Conservation (phyloP, 768 basidiomycete species). For the Filobasidium floriforme region DNA sequence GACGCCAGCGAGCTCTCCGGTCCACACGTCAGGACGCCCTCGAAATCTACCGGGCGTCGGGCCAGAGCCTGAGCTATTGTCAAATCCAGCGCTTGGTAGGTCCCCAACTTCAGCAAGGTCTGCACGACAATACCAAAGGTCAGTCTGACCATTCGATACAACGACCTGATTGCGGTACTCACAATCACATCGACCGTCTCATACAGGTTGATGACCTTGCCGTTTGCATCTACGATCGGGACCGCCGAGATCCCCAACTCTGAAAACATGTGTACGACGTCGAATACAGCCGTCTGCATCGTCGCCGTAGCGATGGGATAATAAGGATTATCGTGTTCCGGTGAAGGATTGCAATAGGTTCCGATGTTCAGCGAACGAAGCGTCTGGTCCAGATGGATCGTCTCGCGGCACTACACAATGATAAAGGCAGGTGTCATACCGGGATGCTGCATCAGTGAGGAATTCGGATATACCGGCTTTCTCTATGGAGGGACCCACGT, state of each 20-base stretch:
- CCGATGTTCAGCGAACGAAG: slow-evolving; percentile 85
- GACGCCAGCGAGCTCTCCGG: slow-evolving; percentile 85
- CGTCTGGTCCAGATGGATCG: slow-evolving; percentile 66
- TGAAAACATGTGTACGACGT: slow-evolving; percentile 98
- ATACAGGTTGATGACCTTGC: slow-evolving; percentile 89
- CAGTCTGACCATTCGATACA: neutral
- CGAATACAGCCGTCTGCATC: slow-evolving; percentile 83
- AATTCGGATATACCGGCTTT: neutral
- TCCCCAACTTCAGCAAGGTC: slow-evolving; percentile 89
- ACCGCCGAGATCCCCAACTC: slow-evolving; percentile 92
- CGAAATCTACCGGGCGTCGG: slow-evolving; percentile 88
- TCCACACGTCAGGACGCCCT: slow-evolving; percentile 92
- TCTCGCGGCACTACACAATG: slow-evolving; percentile 68
- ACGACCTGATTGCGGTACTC: slow-evolving; percentile 38
- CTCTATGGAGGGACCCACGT: slow-evolving; percentile 51
- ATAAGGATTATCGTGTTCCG: slow-evolving; percentile 57
- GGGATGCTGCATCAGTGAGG: neutral
- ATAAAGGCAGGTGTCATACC: neutral
- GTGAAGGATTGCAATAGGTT: slow-evolving; percentile 59
- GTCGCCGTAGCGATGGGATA: slow-evolving; percentile 88
- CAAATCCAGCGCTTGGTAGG: slow-evolving; percentile 90
- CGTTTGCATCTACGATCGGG: slow-evolving; percentile 80
- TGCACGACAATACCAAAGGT: slow-evolving; percentile 39
- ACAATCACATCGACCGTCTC: slow-evolving; percentile 99
- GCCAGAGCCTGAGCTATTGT: slow-evolving; percentile 86